Evolutionary conservation across 371 early-diverging fungal genomes (phyloP).

Genomic region (Mortierella polycephala): DNA sequence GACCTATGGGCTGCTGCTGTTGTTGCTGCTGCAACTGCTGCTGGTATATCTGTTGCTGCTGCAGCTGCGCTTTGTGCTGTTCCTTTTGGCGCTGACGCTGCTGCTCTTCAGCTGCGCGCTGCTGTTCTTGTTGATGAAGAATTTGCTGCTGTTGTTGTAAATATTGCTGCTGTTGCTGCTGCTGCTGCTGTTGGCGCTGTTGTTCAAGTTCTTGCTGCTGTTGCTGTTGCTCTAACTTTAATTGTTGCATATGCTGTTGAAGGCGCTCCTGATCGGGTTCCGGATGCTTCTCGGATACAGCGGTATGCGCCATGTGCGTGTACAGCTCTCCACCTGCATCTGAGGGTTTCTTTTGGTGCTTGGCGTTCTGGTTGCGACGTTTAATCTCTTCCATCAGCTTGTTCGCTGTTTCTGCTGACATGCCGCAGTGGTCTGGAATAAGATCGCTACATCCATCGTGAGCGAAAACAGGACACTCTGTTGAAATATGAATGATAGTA

Average conservation of each 20-base stretch:
- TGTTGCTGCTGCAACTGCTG: constrained; percentile 42
- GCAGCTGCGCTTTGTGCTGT: constrained; percentile 23
- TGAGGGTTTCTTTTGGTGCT: constrained; percentile 14
- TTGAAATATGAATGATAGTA: neutral
- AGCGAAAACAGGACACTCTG: constrained; percentile 80
- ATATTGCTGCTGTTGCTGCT: constrained; percentile 42
- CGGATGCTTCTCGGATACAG: neutral
- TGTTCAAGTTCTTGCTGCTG: constrained; percentile 7
- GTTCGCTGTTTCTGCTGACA: constrained; percentile 82
- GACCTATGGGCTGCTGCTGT: neutral
- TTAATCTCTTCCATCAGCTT: constrained; percentile 75
- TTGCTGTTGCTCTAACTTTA: constrained; percentile 51
- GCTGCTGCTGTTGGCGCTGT: constrained; percentile 35
- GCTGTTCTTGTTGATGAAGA: constrained; percentile 3
- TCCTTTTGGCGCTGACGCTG: constrained; percentile 10
- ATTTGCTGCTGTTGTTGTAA: constrained; percentile 12
- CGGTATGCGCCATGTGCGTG: neutral
- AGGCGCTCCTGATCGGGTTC: constrained; percentile 14
- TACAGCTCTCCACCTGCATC: constrained; percentile 19
- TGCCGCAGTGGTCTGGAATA: constrained; percentile 92
- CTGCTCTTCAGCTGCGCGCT: constrained; percentile 12
- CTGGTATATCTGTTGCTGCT: constrained; percentile 41
- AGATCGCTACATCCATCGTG: constrained; percentile 84
- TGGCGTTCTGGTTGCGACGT: constrained; percentile 45
- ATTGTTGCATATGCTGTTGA: constrained; percentile 53